Evolutionary conservation across 2,329 filamentous ascomycete genomes (phyloP), one percentile per base, ranked within the genome.

Genomic region (Xylariaceae sp.): DNA sequence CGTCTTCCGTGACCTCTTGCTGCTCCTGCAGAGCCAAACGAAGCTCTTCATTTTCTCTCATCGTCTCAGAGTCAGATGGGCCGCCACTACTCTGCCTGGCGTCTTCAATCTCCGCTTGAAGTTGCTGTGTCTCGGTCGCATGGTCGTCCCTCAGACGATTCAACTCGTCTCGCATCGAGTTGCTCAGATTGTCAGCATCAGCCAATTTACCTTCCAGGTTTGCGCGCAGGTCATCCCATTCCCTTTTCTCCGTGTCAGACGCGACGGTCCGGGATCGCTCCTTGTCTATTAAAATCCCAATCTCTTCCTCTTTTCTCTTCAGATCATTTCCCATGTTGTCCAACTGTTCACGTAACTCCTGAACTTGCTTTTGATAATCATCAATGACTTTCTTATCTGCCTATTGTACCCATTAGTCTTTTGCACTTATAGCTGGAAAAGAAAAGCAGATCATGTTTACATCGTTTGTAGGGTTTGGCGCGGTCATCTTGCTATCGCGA

Each of bases 1-100:
- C 94, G 62, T 96, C 88, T 53, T 95, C 87, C 0, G 90, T 95
- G 2, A 94, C 80, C 49, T 86, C 80, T 58, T 90, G 85, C 66
- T 97, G 92, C 55, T 91, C 79, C 45, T 75, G 72, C 18, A 92
- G 70, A 30, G 86, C 79, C 33, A 70, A 67, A 55, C 86, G 82
- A 18, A 91, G 71, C 39, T 82, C 80, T 49, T 85, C 78, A 60
- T 96, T 88, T 62, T 89, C 85, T 41, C 74, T 75, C 62, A 82
- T 78, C 51, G 86, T 71, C 42, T 86, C 82, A 2, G 72, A 61
- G 58, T 84, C 75, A 35, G 65, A 71, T 59, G 60, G 32, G 56
- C 47, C 53, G 32, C 54, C 53, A 44, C 52, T 64, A 33, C 61
- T 65, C 38, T 74, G 66, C 41, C 72, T 71, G 15, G 75, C 62